Evolutionary conservation across 768 basidiomycete genomes (phyloP).

Genomic region (Podaxis carcinomalis): DNA sequence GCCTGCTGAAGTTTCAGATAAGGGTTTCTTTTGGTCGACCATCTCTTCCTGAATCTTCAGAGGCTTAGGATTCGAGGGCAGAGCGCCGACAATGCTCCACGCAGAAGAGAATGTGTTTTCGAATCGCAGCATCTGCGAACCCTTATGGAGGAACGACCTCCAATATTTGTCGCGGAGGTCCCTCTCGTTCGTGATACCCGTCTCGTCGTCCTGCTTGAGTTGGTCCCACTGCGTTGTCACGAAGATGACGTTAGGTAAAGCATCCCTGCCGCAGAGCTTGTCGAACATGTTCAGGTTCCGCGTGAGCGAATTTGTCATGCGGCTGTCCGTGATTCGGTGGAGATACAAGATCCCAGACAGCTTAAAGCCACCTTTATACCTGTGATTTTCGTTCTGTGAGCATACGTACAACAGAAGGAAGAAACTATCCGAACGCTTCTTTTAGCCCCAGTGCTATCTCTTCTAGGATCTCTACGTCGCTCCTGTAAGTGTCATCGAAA

Average conservation of each 20-base stretch:
- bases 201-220: background rate
- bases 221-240: slow-evolving; percentile 13
- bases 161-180: slow-evolving; percentile 2
- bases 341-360: slow-evolving; percentile 11
- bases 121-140: slow-evolving; percentile 3
- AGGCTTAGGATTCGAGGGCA: background rate
- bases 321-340: slow-evolving; percentile 8
- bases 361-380: slow-evolving; percentile 5
- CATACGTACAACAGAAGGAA: background rate
- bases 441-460: slow-evolving; percentile 9
- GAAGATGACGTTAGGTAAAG: background rate
- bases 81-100: slow-evolving; percentile 9
- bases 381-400: background rate
- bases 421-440: background rate
- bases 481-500: slow-evolving; percentile 14
- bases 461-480: slow-evolving; percentile 10
- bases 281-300: slow-evolving; percentile 8
- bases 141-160: background rate
- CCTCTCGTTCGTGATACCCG: background rate
- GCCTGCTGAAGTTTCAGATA: slow-evolving; percentile 12
- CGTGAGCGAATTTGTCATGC: background rate
- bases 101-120: slow-evolving; percentile 4
- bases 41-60: slow-evolving; percentile 15
- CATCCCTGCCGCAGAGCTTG: slow-evolving; percentile 8
- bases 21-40: slow-evolving; percentile 11